Evolutionary conservation across 306 rosid genomes (phyloP), one percentile per base, ranked within the genome.

Genomic region (Inga oerstediana): DNA sequence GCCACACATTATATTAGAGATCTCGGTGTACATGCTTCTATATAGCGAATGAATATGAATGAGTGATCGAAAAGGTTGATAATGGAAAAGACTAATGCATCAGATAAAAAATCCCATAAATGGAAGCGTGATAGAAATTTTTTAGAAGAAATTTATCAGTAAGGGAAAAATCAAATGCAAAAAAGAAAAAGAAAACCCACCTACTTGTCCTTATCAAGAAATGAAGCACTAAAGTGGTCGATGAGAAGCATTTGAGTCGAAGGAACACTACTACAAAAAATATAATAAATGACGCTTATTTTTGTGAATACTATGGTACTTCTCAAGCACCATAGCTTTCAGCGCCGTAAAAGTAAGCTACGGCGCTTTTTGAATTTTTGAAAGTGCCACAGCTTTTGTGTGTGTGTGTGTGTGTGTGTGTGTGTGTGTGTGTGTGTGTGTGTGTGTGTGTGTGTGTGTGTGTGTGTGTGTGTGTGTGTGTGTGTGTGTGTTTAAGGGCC

Each of bases 151-250:
- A 32, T 32, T 2, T 8, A 68, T 37, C 20, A 35, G 1, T 24
- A 67, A 67, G 72, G 46, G 16, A 69, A 59, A n/a, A 70, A 34
- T 22, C 48, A 61, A 51, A 62, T 0, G 8, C 77, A 56, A 20
- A 77, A 77, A 54, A 10, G 37, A 27, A 51, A 7, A 4, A 52
- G 8, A 4, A 48, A 3, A 19, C 4, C 10, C 24, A 93, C 97
- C 95, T 94, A 91, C 20, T 79, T 79, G 83, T 94, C 98, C 98
- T 92, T 94, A 82, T 89, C 86, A 49, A 95, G 98, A 82, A 92
- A 94, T 17, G 90, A 51, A 34, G 88, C 81, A 43, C 76, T 43
- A 79, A 94, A 97, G 27, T 86, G 93, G 35, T 85, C 89, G 82
- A 94, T 59, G 51, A 86, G 87, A 32, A 80, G 68, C 64, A 84